These are phyloP conservation scores for Diaporthe sp. DNA, from an alignment of 2,329 filamentous ascomycete genomes.

Conservation along the genomic window DNA sequence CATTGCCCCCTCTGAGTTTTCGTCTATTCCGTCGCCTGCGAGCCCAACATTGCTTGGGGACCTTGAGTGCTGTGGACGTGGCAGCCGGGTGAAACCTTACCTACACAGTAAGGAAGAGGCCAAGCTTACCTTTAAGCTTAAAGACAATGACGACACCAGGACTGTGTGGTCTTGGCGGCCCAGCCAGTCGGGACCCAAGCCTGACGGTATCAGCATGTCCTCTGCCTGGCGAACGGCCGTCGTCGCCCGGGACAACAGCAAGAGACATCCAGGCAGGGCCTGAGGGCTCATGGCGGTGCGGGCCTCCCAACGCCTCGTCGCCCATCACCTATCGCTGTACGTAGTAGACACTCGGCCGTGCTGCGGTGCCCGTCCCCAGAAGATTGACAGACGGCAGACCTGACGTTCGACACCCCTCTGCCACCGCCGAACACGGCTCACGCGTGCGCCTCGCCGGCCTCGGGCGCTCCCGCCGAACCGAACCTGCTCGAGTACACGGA, in stretches of 20 bases:
- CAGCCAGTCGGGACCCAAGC: constrained; percentile 6
- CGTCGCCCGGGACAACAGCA: not conserved
- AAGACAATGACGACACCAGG: constrained; percentile 13
- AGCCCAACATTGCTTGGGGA: not conserved
- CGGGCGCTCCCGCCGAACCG: constrained; percentile 69
- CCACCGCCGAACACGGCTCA: constrained; percentile 57
- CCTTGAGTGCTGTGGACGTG: not conserved
- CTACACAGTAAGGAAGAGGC: not conserved
- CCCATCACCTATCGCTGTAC: constrained; percentile 64
- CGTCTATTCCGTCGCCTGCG: not conserved
- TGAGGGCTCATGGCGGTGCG: not conserved
- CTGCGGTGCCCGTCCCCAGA: not conserved
- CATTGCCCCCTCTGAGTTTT: not conserved
- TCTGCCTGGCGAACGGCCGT: too few relatives aligned
- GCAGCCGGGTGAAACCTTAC: not conserved
- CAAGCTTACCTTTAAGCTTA: constrained; percentile 16
- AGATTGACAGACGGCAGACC: constrained; percentile 50
- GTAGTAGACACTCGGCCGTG: constrained; percentile 1
- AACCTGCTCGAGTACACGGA: constrained; percentile 77
- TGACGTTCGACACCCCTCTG: constrained; percentile 73
- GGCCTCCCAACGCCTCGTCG: constrained; percentile 36
- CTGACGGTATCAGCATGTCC: not conserved
- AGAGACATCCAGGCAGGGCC: not conserved
- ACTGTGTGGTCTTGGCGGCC: constrained; percentile 6
- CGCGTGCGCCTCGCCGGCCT: constrained; percentile 44